These are phyloP conservation scores for Colletotrichum sojae DNA, from an alignment of 2,329 filamentous ascomycete species.

Conservation along the genomic window DNA sequence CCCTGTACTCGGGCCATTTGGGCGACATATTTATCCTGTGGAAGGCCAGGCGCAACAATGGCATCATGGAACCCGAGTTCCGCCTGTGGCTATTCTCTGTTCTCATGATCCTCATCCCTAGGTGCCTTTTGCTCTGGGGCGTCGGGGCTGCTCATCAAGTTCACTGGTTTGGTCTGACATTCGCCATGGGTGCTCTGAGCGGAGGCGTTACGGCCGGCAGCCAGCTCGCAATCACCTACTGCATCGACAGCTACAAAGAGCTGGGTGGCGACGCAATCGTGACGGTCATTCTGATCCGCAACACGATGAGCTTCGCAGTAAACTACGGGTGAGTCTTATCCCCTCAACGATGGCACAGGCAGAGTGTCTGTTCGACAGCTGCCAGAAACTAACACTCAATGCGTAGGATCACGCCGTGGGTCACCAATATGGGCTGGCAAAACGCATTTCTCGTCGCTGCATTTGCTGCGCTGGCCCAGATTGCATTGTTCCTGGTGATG, in stretches of 20 bases:
- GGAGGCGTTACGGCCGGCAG: slow-evolving; percentile 53
- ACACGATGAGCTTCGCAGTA: slow-evolving; percentile 55
- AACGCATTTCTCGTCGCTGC: slow-evolving; percentile 25
- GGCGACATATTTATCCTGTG: slow-evolving; percentile 56
- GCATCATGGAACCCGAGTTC: slow-evolving; percentile 58
- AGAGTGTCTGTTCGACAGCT: background rate
- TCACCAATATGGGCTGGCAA: slow-evolving; percentile 22
- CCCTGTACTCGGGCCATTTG: slow-evolving; percentile 50
- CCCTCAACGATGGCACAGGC: background rate
- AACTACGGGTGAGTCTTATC: slow-evolving; percentile 49
- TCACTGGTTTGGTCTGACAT: slow-evolving; percentile 59
- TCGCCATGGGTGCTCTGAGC: slow-evolving; percentile 55
- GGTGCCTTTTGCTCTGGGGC: slow-evolving; percentile 46
- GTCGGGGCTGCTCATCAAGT: slow-evolving; percentile 52
- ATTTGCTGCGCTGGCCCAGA: slow-evolving; percentile 3
- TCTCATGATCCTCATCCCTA: slow-evolving; percentile 34
- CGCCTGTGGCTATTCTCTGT: slow-evolving; percentile 56
- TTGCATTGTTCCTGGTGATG: slow-evolving; percentile 22
- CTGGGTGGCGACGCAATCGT: slow-evolving; percentile 56
- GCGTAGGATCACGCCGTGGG: slow-evolving; percentile 26
- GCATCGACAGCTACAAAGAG: slow-evolving; percentile 58
- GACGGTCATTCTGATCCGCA: slow-evolving; percentile 56
- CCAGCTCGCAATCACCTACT: slow-evolving; percentile 55
- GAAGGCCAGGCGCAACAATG: slow-evolving; percentile 55
- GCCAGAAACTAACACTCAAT: slow-evolving; percentile 45